phyloP scores from a whole-genome alignment of 768 basidiomycete genomes.

The Multifurca ochricompacta region DNA sequence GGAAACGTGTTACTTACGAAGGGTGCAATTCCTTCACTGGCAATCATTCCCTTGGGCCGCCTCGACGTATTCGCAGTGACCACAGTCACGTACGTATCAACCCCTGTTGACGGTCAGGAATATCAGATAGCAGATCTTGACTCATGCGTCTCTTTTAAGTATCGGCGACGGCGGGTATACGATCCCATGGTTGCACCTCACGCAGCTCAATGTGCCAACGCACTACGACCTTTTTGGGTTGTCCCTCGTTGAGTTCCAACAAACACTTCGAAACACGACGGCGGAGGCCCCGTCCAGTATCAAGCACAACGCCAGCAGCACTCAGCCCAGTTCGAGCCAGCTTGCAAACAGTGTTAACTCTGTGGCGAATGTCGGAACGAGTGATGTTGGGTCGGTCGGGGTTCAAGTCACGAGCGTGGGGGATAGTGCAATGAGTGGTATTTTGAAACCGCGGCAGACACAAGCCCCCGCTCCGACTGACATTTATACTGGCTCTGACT shows the following conservation, averaged over 20 bases:
- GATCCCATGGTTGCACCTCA: conserved; percentile 58
- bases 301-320: not conserved
- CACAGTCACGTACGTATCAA: conserved; percentile 32
- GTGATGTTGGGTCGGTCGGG: too few relatives aligned
- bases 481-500: too few relatives aligned
- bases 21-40: conserved; percentile 49
- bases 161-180: conserved; percentile 50
- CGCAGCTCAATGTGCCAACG: conserved; percentile 46
- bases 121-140: not conserved
- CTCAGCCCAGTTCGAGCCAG: not conserved
- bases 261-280: not conserved
- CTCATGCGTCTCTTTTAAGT: conserved; percentile 20
- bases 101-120: not conserved
- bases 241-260: conserved; percentile 4
- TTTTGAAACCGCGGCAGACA: too few relatives aligned
- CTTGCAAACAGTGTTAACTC: too few relatives aligned
- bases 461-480: too few relatives aligned
- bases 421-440: too few relatives aligned
- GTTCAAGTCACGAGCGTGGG: too few relatives aligned
- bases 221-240: conserved; percentile 29
- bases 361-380: too few relatives aligned
- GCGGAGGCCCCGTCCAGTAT: not conserved
- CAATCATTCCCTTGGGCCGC: conserved; percentile 44
- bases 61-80: conserved; percentile 47
- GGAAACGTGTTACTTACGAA: conserved; percentile 49